Evolutionary conservation across 2,329 filamentous ascomycete species (phyloP), one percentile per base, ranked within the genome.

Genomic region (Harringtonia aguacate): DNA sequence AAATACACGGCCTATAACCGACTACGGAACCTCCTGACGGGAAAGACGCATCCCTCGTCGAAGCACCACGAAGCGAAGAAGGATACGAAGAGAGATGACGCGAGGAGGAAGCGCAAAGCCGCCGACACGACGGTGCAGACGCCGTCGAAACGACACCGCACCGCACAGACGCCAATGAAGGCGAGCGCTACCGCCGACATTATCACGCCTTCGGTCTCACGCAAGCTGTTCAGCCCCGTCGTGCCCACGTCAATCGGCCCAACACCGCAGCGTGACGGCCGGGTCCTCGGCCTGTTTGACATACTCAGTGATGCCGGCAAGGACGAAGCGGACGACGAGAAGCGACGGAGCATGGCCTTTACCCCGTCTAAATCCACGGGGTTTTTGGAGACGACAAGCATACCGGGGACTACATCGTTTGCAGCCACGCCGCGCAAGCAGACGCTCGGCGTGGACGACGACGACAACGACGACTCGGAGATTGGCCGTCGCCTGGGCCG

Each of bases 1-100:
- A 88, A 87, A 57, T 90, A 90, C 62, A 86, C 84, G 58, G 73
- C 84, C 49, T 89, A 88, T 61, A 79, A 81, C 58, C 79, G 72
- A 51, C 58, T 81, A 41, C 73, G 81, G 50, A 72, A 78, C 53
- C 68, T 77, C 37, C 63, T 79, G 46, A 60, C 70, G 1, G 75
- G 76, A 46, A 80, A 77, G 55, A 50, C 66, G 41, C 59, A 61
- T 9, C 61, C 63, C 3, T 29, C 30, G 2, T 22, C 28, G 37
- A 22, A 13, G 3, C 8, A 14, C 10, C 15, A 21, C 3, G 44
- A 41, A n/a, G 13, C 20, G 13, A 24, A 52, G 45, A 62, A 68
- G 52, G 53, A 62, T 31, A 4, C 4, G 27, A 12, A 27, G 8
- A 55, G n/a, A 27, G 17, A n/a, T 15, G 9, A 21, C 9, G 22